These are phyloP conservation scores for Dioscorea alata DNA, from an alignment of 106 monocot species.

Conservation along the genomic window DNA sequence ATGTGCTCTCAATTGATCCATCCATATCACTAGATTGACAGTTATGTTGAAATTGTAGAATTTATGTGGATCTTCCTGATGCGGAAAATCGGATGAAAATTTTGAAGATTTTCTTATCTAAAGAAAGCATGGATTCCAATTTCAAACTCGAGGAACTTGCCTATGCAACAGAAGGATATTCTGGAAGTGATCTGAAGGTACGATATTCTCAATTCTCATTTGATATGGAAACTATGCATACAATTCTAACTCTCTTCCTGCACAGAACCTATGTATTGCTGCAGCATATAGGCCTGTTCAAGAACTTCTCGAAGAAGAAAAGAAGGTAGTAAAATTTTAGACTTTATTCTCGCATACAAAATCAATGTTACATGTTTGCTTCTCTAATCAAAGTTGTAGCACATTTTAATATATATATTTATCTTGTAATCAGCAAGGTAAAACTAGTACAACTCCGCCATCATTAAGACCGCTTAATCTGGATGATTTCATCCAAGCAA, in stretches of 20 bases:
- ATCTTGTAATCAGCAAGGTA: slow-evolving; percentile 25
- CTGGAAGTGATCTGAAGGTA: slow-evolving; percentile 99
- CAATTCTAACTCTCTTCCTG: slow-evolving; percentile 4
- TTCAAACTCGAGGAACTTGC: slow-evolving; percentile 82
- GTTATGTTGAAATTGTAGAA: slow-evolving; percentile 31
- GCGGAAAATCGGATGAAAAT: slow-evolving; percentile 77
- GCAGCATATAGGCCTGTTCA: slow-evolving; percentile 97
- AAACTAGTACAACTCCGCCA: slow-evolving; percentile 10
- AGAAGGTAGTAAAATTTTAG: slow-evolving; percentile 35
- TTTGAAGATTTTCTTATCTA: slow-evolving; percentile 63
- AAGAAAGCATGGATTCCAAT: slow-evolving; percentile 59
- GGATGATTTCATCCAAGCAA: slow-evolving; percentile 82
- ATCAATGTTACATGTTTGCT: too few species aligned
- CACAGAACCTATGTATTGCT: slow-evolving; percentile 93
- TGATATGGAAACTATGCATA: not conserved
- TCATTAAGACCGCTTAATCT: slow-evolving; percentile 64
- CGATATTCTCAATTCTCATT: not conserved
- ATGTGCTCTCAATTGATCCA: not conserved
- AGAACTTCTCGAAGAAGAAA: slow-evolving; percentile 90
- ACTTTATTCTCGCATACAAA: not conserved
- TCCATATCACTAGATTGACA: not conserved
- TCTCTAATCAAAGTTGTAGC: too few species aligned
- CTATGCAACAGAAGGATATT: slow-evolving; percentile 95
- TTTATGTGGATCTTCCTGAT: slow-evolving; percentile 94
- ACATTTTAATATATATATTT: too few species aligned